These are phyloP conservation scores for Lasiosphaeris hirsuta DNA, from an alignment of 495 filamentous ascomycete species.

Conservation along the genomic window DNA sequence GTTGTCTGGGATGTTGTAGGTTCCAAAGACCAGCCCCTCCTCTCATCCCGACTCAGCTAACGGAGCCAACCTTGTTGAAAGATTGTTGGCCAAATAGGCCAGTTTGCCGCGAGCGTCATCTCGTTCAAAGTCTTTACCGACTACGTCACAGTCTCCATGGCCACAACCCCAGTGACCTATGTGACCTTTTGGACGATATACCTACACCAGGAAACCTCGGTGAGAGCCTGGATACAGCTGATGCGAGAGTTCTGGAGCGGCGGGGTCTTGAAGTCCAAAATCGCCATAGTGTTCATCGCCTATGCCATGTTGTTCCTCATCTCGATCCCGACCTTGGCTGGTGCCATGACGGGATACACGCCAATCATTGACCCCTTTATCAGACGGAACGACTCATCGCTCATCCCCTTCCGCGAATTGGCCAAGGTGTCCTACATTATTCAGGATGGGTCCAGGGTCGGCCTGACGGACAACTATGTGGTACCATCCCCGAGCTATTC, in stretches of 20 bases:
- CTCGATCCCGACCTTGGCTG: not conserved
- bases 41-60: too few species aligned
- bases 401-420: not conserved
- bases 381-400: not conserved
- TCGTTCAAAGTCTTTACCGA: conserved; percentile 9
- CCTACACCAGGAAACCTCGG: not conserved
- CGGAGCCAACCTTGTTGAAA: too few species aligned
- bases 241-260: not conserved
- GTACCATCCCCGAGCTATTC: too few species aligned
- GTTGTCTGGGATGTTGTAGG: conserved; percentile 5
- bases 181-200: conserved; percentile 6
- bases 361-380: not conserved
- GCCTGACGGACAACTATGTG: not conserved
- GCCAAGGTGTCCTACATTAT: not conserved
- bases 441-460: conserved; percentile 2
- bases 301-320: conserved; percentile 4
- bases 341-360: conserved; percentile 4
- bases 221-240: not conserved
- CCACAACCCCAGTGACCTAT: not conserved
- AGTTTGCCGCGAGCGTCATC: not conserved
- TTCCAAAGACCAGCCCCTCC: not conserved
- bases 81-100: conserved; percentile 1
- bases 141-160: conserved; percentile 1
- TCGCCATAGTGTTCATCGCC: conserved; percentile 2
- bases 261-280: not conserved